Conservation (phyloP, 306 rosid genomes). For the Trichosanthes truncata region DNA sequence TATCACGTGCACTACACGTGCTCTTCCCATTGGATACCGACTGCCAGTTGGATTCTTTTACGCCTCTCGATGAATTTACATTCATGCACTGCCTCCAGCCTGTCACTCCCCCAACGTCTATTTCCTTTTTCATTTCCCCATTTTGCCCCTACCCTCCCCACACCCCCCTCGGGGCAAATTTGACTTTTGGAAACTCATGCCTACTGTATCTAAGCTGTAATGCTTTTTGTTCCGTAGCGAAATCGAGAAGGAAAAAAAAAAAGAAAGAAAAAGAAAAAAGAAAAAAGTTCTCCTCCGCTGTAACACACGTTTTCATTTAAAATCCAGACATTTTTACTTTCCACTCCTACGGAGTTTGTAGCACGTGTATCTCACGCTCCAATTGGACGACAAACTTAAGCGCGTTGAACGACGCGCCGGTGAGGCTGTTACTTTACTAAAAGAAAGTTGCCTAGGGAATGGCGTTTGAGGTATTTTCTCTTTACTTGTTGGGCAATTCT, state of each 20-base stretch:
- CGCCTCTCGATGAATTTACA: constrained; percentile 48
- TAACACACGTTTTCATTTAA: constrained; percentile 4
- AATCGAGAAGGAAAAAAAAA: neutral
- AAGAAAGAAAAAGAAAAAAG: constrained; percentile 8
- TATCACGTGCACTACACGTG: constrained; percentile 25
- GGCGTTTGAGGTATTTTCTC: neutral
- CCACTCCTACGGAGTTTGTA: neutral
- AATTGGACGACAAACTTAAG: neutral
- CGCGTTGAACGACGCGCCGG: neutral
- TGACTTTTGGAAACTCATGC: neutral
- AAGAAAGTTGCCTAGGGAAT: neutral
- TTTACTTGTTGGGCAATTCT: neutral
- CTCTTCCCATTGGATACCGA: constrained; percentile 43
- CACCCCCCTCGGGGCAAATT: neutral
- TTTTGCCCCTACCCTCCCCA: constrained; percentile 10
- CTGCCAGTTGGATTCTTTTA: constrained; percentile 50
- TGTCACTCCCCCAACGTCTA: constrained; percentile 44
- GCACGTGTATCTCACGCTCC: neutral
- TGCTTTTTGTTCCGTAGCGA: constrained; percentile 41
- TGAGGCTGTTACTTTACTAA: neutral
- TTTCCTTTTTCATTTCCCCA: constrained; percentile 5
- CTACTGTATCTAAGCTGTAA: constrained; percentile 49
- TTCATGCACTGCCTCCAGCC: constrained; percentile 39
- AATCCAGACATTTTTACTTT: neutral
- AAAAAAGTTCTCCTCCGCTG: neutral